Evolutionary conservation across 768 basidiomycete species (phyloP), one percentile per base, ranked within the genome.

Genomic region (Podaxis mareebaensis): DNA sequence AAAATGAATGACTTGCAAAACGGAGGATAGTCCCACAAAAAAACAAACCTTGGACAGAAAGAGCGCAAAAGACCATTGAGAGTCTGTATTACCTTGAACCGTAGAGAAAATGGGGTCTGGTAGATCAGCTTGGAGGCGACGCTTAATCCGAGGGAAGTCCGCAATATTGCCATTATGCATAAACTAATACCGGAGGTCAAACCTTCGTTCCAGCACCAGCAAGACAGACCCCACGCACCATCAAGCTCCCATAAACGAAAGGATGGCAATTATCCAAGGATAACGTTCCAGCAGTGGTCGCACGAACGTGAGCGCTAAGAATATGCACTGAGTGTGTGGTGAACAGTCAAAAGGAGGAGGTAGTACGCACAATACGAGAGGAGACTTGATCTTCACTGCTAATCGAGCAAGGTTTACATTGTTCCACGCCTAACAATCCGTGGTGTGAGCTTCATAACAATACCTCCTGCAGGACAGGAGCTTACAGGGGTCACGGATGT

Each of bases 141-240:
- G 84, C 76, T 96, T 98, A 67, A 99, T 84, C 63, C 80, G 77
- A 49, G 75, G 75, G 75, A 98, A 99, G 4, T 93, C 87, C 48
- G 91, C 87, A 60, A 99, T 92, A n/a, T 87, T 88, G 59, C 96
- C 96, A 67, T 97, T 99, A 74, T 96, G 95, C 95, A 98, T 98
- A 77, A 92, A 98, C 95, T 61, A 36, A 53, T 53, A 64, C 28
- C 17, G 39, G 51, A 60, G 49, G 54, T 46, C 53, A 42, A 13
- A 17, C 10, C 13, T 15, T 24, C 38, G 24, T 46, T 28, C 10
- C 13, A 13, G n/a, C 55, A 44, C 15, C n/a, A 52, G 54, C 20
- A 51, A 42, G 28, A 57, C 53, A 33, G 26, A 28, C 24, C 2
- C 6, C 22, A 39, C 66, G 68, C 70, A 95, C 95, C 93, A 98